Base-by-base conservation (phyloP, 768 basidiomycete genomes). In the Rubroboletus pulcherrimus region DNA sequence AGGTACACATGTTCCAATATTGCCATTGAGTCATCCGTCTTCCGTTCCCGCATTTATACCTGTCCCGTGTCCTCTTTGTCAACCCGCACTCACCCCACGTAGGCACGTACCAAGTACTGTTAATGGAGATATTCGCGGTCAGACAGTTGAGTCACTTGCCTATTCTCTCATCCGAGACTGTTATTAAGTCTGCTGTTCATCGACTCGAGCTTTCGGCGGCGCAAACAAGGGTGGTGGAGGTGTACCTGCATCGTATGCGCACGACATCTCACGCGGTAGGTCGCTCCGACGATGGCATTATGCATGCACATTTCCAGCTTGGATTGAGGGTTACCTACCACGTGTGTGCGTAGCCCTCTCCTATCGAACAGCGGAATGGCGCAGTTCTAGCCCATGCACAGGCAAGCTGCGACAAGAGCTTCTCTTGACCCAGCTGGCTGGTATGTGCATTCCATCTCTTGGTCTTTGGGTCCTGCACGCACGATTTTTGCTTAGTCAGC, bases 1-100 rank as follows among this genome's bases (percentile, higher is more conserved):
- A 49, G 31, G 51, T 42, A 55, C 56, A 53, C 31, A 33, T 62
- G 59, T 66, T 57, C 34, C 57, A 49, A 37, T 59, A 68, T 37
- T 58, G 31, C 38, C 55, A 46, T 34, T 19, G 37, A 45, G 54
- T 12, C 49, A 38, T 51, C 41, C 33, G 7, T 31, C 24, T 34
- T 46, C 19, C 26, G 29, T 51, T 40, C 29, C 26, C 38, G 30
- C 53, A 30, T 39, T 37, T 50, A 54, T 41, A 26, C 60, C 26
- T 47, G 30, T 53, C 35, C 14, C 51, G 39, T 48, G 48, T 12
- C 42, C 11, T 26, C 15, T n/a, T 11, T 29, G 5, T 10, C 19
- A 29, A 15, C 35, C 34, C 11, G 7, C 33, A 38, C 35, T 37
- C 34, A 49, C 19, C 12, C n/a, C 37, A 24, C 11, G 19, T 43